These are phyloP conservation scores for Pseudogymnoascus sp. DNA, from an alignment of 2,329 filamentous ascomycete genomes.

Conservation along the genomic window DNA sequence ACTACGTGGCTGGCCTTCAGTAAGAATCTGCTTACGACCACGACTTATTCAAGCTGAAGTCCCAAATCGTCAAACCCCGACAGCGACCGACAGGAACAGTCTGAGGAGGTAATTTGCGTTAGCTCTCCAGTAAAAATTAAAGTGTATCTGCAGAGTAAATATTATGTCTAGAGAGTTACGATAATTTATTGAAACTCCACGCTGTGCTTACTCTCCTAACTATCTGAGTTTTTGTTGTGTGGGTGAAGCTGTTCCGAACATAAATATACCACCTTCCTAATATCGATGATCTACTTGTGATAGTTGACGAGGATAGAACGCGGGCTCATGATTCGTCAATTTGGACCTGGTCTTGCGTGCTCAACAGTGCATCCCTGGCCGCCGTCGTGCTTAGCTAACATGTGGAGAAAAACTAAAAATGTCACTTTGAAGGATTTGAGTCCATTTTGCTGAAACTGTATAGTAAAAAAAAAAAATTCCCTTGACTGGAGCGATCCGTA, in stretches of 20 bases:
- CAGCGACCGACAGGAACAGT: background rate
- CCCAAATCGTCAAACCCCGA: background rate
- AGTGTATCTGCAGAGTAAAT: background rate
- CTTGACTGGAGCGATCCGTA: background rate
- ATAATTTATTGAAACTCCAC: background rate
- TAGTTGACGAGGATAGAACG: background rate
- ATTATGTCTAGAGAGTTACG: background rate
- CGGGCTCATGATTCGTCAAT: background rate
- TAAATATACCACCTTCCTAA: background rate
- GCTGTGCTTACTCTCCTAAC: background rate
- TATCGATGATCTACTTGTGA: background rate
- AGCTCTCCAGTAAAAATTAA: background rate
- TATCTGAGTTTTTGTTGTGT: background rate
- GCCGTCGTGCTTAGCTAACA: background rate
- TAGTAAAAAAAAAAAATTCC: background rate
- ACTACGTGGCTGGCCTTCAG: conserved; percentile 27
- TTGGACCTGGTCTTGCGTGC: background rate
- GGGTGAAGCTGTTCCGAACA: background rate
- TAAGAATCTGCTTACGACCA: conserved; percentile 12
- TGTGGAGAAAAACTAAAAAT: background rate
- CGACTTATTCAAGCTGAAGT: background rate
- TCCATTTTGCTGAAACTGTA: background rate
- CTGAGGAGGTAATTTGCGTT: background rate
- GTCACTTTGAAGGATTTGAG: background rate
- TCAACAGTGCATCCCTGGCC: background rate